These are phyloP conservation scores for Pseudozyma sp. DNA, from an alignment of 1,284 basidiomycete species.

Conservation along the genomic window DNA sequence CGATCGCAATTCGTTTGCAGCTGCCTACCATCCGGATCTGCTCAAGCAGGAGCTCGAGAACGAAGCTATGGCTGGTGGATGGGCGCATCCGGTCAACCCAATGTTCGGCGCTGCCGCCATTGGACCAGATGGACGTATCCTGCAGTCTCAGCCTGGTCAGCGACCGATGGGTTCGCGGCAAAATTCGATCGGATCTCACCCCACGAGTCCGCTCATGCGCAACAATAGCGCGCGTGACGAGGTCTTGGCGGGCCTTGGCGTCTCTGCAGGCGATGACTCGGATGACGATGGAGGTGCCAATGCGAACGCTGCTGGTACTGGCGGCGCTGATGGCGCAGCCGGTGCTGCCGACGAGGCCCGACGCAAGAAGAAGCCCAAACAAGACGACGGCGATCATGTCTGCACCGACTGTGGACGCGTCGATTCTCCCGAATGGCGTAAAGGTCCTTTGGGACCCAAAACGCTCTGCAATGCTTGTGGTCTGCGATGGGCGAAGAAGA, in stretches of 20 bases:
- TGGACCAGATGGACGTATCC: constrained; percentile 32
- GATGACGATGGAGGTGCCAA: constrained; percentile 35
- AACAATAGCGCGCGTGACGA: constrained; percentile 35
- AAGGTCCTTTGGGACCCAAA: constrained; percentile 65
- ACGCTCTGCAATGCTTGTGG: constrained; percentile 66
- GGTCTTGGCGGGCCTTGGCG: constrained; percentile 36
- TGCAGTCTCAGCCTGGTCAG: constrained; percentile 12
- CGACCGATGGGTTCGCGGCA: constrained; percentile 29
- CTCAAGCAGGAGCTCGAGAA: constrained; percentile 51
- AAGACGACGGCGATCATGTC: constrained; percentile 63
- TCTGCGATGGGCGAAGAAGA: constrained; percentile 66
- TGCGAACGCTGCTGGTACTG: constrained; percentile 8
- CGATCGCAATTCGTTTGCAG: constrained; percentile 26
- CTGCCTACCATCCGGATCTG: constrained; percentile 46
- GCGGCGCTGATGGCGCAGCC: constrained; percentile 14
- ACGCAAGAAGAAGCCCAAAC: constrained; percentile 58
- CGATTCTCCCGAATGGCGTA: constrained; percentile 67
- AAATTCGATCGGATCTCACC: constrained; percentile 42
- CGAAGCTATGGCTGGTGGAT: constrained; percentile 22
- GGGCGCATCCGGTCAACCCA: constrained; percentile 34
- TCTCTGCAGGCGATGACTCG: constrained; percentile 39
- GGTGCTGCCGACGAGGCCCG: constrained; percentile 35
- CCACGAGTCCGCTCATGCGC: constrained; percentile 47
- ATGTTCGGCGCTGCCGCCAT: constrained; percentile 41
- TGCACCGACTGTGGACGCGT: constrained; percentile 66